These are phyloP conservation scores for Penicillium roqueforti DNA, from an alignment of 495 filamentous ascomycete species.

Conservation along the genomic window DNA sequence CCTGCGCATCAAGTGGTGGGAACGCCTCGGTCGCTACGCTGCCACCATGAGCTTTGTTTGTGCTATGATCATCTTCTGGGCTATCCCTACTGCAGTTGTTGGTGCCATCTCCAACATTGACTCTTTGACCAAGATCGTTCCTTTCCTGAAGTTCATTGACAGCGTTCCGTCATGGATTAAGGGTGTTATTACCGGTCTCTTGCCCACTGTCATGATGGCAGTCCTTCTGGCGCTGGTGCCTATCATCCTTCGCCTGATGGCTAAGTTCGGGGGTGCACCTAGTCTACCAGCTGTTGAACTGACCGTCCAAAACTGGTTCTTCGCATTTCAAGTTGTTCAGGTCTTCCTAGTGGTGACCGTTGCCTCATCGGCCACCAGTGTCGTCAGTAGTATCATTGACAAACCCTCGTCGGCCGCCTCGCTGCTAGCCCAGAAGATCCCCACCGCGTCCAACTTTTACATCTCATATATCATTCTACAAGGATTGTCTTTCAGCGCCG, in stretches of 20 bases:
- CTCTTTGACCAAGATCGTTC: slow-evolving; percentile 55
- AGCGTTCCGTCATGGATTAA: slow-evolving; percentile 65
- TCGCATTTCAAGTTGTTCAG: slow-evolving; percentile 91
- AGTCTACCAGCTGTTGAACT: slow-evolving; percentile 76
- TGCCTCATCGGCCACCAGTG: slow-evolving; percentile 58
- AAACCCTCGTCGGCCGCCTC: slow-evolving; percentile 56
- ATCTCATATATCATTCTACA: slow-evolving; percentile 93
- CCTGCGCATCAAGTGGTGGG: slow-evolving; percentile 84
- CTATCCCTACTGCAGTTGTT: slow-evolving; percentile 81
- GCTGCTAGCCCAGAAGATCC: slow-evolving; percentile 71
- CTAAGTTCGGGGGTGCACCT: slow-evolving; percentile 74
- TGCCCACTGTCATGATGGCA: slow-evolving; percentile 75
- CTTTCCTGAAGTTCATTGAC: slow-evolving; percentile 69
- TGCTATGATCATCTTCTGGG: slow-evolving; percentile 88
- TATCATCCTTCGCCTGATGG: slow-evolving; percentile 74
- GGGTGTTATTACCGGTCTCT: slow-evolving; percentile 79
- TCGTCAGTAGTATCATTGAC: slow-evolving; percentile 56
- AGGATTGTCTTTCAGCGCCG: slow-evolving; percentile 76
- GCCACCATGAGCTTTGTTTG: slow-evolving; percentile 65
- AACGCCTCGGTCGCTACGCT: slow-evolving; percentile 67
- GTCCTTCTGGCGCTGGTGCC: slow-evolving; percentile 89
- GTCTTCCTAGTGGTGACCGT: slow-evolving; percentile 88
- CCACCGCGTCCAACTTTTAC: slow-evolving; percentile 87
- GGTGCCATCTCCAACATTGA: slow-evolving; percentile 84
- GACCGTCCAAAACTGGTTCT: slow-evolving; percentile 87